phyloP scores from a whole-genome alignment of 352 stramenopile genomes.

The Globisporangium abappressorium region DNA sequence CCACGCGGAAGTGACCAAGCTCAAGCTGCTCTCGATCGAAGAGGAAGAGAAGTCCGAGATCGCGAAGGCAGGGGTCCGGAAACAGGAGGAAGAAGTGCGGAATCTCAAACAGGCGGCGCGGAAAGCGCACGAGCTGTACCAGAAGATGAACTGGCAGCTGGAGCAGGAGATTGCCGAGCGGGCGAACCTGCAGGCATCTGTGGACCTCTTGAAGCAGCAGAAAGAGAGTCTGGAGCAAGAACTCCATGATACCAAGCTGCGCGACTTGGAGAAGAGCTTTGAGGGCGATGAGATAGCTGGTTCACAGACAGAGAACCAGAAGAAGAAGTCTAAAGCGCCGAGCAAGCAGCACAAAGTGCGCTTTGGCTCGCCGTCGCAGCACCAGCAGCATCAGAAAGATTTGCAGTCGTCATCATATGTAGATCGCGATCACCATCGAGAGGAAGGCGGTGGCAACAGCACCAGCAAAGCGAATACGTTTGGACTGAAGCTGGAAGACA shows the following conservation, averaged over 20 bases:
- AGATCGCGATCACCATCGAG: not conserved
- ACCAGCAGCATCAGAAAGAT: slow-evolving; percentile 1
- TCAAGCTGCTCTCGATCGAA: slow-evolving; percentile 38
- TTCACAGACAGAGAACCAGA: not conserved
- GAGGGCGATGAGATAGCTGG: slow-evolving; percentile 11
- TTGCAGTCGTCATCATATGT: not conserved
- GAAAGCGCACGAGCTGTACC: slow-evolving; percentile 58
- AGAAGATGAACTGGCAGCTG: slow-evolving; percentile 51
- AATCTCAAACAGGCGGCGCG: slow-evolving; percentile 54
- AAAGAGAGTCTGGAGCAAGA: slow-evolving; percentile 39
- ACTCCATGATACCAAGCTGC: slow-evolving; percentile 37
- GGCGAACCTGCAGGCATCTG: slow-evolving; percentile 32
- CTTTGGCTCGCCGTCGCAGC: slow-evolving; percentile 3
- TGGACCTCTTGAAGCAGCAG: slow-evolving; percentile 38
- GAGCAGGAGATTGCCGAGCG: slow-evolving; percentile 54
- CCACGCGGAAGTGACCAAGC: slow-evolving; percentile 25
- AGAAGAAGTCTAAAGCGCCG: not conserved
- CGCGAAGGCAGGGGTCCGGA: slow-evolving; percentile 30
- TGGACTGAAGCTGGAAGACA: slow-evolving; percentile 2
- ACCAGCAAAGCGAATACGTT: not conserved
- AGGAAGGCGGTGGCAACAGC: not conserved
- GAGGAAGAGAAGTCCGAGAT: slow-evolving; percentile 52
- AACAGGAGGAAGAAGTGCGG: slow-evolving; percentile 56
- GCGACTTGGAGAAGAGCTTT: slow-evolving; percentile 43
- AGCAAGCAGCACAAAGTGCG: slow-evolving; percentile 4